Percentiles rank a stretch among this genome's conserved stretches.
Conservation (phyloP, 2,329 filamentous ascomycete genomes). For the Claviceps sp. region DNA sequence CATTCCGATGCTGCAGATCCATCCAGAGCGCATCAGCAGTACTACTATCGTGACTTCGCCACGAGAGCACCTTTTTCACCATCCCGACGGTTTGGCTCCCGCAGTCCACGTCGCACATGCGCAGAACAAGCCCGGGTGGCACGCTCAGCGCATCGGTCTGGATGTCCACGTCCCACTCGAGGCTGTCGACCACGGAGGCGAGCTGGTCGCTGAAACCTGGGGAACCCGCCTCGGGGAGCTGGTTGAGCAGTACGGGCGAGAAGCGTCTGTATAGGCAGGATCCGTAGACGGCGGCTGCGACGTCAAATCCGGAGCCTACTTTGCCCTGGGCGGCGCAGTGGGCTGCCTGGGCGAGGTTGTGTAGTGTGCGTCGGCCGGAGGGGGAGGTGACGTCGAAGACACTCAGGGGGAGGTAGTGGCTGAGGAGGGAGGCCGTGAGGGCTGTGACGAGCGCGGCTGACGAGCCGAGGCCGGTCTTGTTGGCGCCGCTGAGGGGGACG, state of each 20-base stretch:
- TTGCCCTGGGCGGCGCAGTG: slow-evolving; percentile 97
- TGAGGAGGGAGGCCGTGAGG: slow-evolving; percentile 62
- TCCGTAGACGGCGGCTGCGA: slow-evolving; percentile 84
- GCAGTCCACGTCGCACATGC: slow-evolving; percentile 94
- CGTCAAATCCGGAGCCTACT: slow-evolving; percentile 89
- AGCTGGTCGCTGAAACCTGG: slow-evolving; percentile 55
- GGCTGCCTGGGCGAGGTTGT: slow-evolving; percentile 86
- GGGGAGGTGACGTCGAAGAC: slow-evolving; percentile 44
- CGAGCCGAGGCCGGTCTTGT: slow-evolving; percentile 93
- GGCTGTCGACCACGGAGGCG: slow-evolving; percentile 50
- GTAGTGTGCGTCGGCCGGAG: slow-evolving; percentile 48
- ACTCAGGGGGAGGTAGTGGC: slow-evolving; percentile 52
- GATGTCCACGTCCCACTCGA: slow-evolving; percentile 69
- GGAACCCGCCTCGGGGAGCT: slow-evolving; percentile 51
- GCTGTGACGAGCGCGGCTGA: slow-evolving; percentile 89
- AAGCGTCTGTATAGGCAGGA: slow-evolving; percentile 89
- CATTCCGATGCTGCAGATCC: slow-evolving; percentile 60
- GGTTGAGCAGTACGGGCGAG: slow-evolving; percentile 59
- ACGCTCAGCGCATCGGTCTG: slow-evolving; percentile 55
- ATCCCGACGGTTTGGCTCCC: slow-evolving; percentile 88
- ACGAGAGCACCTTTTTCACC: slow-evolving; percentile 82
- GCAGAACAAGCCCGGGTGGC: slow-evolving; percentile 59
- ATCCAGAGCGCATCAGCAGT: slow-evolving; percentile 62
- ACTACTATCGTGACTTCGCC: slow-evolving; percentile 53
- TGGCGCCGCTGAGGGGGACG: slow-evolving; percentile 60